Conservation (phyloP, 495 filamentous ascomycete species). For the Xylaria sp. region DNA sequence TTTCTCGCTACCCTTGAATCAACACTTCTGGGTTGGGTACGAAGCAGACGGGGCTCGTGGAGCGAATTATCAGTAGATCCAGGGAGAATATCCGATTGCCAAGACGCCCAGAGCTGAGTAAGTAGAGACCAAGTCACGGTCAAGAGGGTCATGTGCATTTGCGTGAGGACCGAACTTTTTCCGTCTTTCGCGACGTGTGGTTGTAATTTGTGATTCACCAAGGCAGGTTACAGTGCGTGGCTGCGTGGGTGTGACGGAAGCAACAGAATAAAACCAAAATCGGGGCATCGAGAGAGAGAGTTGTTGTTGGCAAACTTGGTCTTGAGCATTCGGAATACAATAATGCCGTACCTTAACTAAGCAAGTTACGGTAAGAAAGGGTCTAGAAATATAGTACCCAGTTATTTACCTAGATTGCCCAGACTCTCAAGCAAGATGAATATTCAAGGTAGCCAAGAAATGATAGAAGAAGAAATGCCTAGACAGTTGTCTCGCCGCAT, state of each 20-base stretch:
- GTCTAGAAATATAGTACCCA: neutral
- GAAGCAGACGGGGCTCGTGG: slow-evolving; percentile 14
- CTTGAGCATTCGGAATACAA: neutral
- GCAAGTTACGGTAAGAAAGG: neutral
- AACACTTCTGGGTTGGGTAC: slow-evolving; percentile 25
- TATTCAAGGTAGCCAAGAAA: neutral
- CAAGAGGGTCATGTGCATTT: neutral
- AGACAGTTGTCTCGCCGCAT: neutral
- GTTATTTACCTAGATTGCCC: neutral
- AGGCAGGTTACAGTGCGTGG: neutral
- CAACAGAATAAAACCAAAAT: neutral
- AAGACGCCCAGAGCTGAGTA: neutral
- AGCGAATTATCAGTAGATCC: neutral
- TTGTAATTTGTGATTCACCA: neutral
- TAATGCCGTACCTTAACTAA: neutral
- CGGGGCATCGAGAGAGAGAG: neutral
- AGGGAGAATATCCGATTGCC: neutral
- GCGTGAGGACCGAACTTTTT: neutral
- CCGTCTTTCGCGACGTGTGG: neutral
- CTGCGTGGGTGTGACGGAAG: slow-evolving; percentile 10
- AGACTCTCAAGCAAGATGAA: neutral
- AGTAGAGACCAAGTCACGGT: neutral
- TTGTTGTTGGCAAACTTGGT: slow-evolving; percentile 5
- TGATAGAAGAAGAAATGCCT: neutral
- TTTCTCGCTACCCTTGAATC: slow-evolving; percentile 17